Evolutionary conservation across 805 yeast species (phyloP), one percentile per base, ranked within the genome.

Genomic region (Blastobotrys terrestris): DNA sequence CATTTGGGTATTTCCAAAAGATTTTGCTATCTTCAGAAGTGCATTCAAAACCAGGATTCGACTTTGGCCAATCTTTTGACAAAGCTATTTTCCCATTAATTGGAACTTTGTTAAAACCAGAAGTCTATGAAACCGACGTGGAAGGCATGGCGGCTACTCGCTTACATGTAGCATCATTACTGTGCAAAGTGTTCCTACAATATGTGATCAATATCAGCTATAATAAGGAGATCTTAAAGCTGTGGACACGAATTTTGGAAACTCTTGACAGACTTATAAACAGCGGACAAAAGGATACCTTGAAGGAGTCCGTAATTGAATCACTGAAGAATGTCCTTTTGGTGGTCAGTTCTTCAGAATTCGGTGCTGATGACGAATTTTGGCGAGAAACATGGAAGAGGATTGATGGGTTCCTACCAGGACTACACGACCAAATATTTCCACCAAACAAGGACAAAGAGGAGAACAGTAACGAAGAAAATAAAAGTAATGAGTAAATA

Each of bases 41-140:
- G n/a, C 44, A 52, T 16, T 21, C 43, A 13, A 15, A 50, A 1
- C 41, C 48, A 31, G 47, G 46, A 21, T 53, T 65, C 16, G 60
- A 62, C 8, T 68, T 73, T 72, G 60, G 63, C n/a, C 53, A 52
- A 2, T 61, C 87, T 2, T 83, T 90, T 56, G 90, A 85, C 45
- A 77, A 77, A 42, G 92, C 91, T 1, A 72, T 92, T 39, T 77
- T 89, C 63, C 90, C 97, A 13, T 72, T 88, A 48, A 70, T 88
- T 35, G 74, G 78, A 21, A 87, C 83, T 55, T 73, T 87, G 31
- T 73, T 85, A 51, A 81, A 81, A 57, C 84, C 85, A 0, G 90
- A 85, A 53, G 77, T 79, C 3, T 77, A 71, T 57, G 71, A 70
- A 52, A 81, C 85, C 1, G 94, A 86, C 62, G 72, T 75, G 1